Conservation (phyloP, 2,329 filamentous ascomycete species). For the Aspergillus udagawae region DNA sequence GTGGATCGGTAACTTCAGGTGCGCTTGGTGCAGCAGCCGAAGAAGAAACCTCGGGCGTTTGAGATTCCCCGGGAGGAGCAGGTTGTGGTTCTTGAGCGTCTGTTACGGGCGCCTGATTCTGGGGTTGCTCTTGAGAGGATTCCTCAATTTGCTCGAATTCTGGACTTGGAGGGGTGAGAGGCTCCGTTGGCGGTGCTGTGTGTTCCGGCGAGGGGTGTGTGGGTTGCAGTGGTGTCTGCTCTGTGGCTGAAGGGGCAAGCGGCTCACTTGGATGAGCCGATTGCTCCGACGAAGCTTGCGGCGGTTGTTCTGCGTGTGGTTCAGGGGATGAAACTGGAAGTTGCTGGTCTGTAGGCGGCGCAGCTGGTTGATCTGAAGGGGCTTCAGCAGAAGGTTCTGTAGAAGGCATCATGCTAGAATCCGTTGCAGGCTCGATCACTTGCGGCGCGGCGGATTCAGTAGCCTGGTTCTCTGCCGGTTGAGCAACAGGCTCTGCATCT, state of each 20-base stretch:
- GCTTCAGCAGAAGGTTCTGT: neutral
- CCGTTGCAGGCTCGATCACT: neutral
- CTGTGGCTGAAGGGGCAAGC: neutral
- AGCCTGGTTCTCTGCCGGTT: neutral
- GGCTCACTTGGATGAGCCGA: neutral
- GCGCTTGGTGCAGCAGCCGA: neutral
- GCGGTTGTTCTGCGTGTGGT: neutral
- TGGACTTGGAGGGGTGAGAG: neutral
- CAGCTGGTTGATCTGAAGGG: neutral
- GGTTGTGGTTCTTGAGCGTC: slow-evolving; percentile 1
- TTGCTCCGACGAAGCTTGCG: neutral
- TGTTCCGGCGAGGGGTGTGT: neutral
- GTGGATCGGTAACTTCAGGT: neutral
- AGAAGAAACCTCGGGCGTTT: neutral
- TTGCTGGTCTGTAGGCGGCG: neutral
- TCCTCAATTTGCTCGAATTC: neutral
- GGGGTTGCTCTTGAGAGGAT: neutral
- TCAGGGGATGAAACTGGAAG: neutral
- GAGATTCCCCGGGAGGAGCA: neutral
- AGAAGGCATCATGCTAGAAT: neutral
- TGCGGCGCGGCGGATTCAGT: neutral
- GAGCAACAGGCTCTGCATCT: neutral
- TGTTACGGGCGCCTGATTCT: neutral
- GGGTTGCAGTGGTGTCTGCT: neutral
- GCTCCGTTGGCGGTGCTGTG: neutral